Conservation (phyloP, 108 stramenopile species). For the Fragilaria crotonensis region DNA sequence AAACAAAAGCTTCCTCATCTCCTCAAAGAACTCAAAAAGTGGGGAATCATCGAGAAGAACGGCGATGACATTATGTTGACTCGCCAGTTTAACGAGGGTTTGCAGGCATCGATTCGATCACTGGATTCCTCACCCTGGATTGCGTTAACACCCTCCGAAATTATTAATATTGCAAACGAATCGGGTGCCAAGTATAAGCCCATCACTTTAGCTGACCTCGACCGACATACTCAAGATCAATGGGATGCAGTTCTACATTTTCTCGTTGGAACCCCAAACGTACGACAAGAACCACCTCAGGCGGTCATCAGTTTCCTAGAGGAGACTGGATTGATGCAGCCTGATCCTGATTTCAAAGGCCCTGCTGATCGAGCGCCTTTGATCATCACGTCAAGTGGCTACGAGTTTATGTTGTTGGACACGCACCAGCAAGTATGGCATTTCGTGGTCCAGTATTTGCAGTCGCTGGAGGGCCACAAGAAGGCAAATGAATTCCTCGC, state of each 20-base stretch:
- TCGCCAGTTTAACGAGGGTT: slow-evolving; percentile 30
- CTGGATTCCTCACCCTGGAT: slow-evolving; percentile 45
- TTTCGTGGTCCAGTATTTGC: slow-evolving; percentile 71
- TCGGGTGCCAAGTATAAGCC: slow-evolving; percentile 10
- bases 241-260: slow-evolving; percentile 85
- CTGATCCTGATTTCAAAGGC: slow-evolving; percentile 74
- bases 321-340: slow-evolving; percentile 70
- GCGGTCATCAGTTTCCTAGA: slow-evolving; percentile 60
- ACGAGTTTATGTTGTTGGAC: slow-evolving; percentile 84
- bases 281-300: slow-evolving; percentile 47
- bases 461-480: slow-evolving; percentile 24
- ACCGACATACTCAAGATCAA: slow-evolving; percentile 66
- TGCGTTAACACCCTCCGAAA: slow-evolving; percentile 17
- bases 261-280: slow-evolving; percentile 64
- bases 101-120: slow-evolving; percentile 29
- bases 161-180: background rate
- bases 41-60: slow-evolving; percentile 35
- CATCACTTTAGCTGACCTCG: slow-evolving; percentile 58
- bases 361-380: slow-evolving; percentile 49
- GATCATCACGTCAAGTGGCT: slow-evolving; percentile 80
- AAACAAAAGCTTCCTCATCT: slow-evolving; percentile 6
- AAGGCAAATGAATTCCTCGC: slow-evolving; percentile 27
- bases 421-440: slow-evolving; percentile 79
- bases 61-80: slow-evolving; percentile 21
- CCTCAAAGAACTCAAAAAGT: slow-evolving; percentile 37